Evolutionary conservation across 2,329 filamentous ascomycete genomes (phyloP).

Genomic region (Aphanocladium album): DNA sequence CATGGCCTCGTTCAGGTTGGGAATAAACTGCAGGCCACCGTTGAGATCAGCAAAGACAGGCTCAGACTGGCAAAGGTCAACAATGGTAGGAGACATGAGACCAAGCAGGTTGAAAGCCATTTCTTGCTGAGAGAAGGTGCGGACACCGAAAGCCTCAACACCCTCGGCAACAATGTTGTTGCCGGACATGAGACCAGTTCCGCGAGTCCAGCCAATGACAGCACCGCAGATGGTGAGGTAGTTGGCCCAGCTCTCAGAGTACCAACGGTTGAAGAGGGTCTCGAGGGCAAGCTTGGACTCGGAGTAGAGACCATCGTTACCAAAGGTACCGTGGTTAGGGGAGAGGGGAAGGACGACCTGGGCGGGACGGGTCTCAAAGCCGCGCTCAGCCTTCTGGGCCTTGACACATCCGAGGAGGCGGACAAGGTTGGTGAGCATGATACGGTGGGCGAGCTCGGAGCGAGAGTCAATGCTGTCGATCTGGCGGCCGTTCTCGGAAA

Average conservation of each 20-base stretch:
- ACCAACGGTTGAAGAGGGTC: conserved; percentile 97
- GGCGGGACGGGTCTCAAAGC: conserved; percentile 90
- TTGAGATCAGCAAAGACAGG: conserved; percentile 97
- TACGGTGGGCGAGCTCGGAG: conserved; percentile 94
- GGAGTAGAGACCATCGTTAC: conserved; percentile 95
- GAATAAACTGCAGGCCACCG: conserved; percentile 95
- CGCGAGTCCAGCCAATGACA: conserved; percentile 98
- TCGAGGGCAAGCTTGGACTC: conserved; percentile 97
- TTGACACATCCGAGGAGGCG: conserved; percentile 89
- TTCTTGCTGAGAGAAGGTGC: conserved; percentile 97
- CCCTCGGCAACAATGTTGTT: conserved; percentile 98
- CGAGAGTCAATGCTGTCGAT: conserved; percentile 96
- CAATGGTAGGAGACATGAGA: conserved; percentile 88
- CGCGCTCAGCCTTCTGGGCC: conserved; percentile 78
- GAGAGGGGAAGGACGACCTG: conserved; percentile 95
- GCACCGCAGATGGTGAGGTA: conserved; percentile 98
- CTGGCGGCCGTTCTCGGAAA: conserved; percentile 94
- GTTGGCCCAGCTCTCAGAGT: conserved; percentile 94
- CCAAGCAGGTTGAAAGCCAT: conserved; percentile 99
- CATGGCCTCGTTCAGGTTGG: conserved; percentile 92
- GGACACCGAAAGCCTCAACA: conserved; percentile 92
- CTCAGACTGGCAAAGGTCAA: conserved; percentile 91
- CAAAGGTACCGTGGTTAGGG: conserved; percentile 97
- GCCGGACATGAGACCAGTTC: conserved; percentile 93
- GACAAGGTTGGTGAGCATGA: conserved; percentile 97